Percentiles rank a stretch among this genome's conserved stretches.
phyloP scores from a whole-genome alignment of 306 rosid genomes.

The Corylus americana region DNA sequence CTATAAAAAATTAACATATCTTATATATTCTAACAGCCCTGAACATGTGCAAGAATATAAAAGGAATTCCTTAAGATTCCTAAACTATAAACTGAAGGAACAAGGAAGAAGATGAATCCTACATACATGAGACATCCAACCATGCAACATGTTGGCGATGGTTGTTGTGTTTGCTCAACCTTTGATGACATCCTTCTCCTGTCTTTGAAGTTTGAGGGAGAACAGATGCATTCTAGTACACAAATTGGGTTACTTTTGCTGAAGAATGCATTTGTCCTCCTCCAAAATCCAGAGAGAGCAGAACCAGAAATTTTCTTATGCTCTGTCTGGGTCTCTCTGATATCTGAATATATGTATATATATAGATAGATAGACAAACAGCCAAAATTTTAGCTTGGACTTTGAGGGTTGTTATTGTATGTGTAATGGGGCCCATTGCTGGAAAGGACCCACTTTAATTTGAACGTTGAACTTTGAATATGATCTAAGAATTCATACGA shows the following conservation, averaged over 20 bases:
- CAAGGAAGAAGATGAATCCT: too few relatives aligned
- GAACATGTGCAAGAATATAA: too few relatives aligned
- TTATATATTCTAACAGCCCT: too few relatives aligned
- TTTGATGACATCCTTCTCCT: not conserved
- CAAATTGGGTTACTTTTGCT: not conserved
- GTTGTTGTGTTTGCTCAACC: not conserved
- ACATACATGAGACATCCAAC: too few relatives aligned
- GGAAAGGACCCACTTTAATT: not conserved
- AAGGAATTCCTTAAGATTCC: too few relatives aligned
- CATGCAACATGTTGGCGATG: not conserved
- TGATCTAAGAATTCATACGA: not conserved
- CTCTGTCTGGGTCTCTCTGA: not conserved
- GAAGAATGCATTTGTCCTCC: slow-evolving; percentile 9
- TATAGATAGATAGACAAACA: not conserved
- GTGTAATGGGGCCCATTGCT: not conserved
- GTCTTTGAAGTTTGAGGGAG: not conserved
- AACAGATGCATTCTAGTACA: not conserved
- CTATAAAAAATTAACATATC: too few relatives aligned
- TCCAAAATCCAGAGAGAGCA: slow-evolving; percentile 2
- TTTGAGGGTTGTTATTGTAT: not conserved
- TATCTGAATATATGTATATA: not conserved
- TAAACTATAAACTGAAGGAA: too few relatives aligned
- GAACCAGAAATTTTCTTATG: not conserved
- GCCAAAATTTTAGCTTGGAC: not conserved
- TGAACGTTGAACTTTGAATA: not conserved